Conservation (phyloP, 2,329 filamentous ascomycete genomes). For the Penicillium italicum region DNA sequence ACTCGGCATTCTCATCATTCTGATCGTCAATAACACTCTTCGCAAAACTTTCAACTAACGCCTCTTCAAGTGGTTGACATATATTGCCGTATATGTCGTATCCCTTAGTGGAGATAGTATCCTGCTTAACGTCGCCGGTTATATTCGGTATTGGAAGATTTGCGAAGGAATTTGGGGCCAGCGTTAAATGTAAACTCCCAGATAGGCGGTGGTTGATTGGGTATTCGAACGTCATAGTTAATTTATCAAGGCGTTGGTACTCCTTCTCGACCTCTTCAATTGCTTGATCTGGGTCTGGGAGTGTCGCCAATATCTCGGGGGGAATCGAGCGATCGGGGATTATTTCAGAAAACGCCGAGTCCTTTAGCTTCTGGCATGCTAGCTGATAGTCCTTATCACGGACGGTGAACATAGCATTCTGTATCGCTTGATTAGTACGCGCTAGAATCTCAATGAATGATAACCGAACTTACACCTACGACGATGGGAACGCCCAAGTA, state of each 20-base stretch:
- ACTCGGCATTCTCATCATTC: background rate
- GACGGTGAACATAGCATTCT: background rate
- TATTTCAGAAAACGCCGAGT: too few relatives aligned
- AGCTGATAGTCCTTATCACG: background rate
- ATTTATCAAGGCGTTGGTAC: background rate
- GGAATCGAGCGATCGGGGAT: too few relatives aligned
- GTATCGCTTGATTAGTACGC: rapidly evolving
- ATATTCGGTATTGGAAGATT: too few relatives aligned
- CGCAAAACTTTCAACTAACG: background rate
- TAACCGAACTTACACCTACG: too few relatives aligned
- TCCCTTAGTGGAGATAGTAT: background rate
- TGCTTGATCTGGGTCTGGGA: too few relatives aligned
- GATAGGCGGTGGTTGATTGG: background rate
- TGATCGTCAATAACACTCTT: background rate
- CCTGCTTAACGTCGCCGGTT: too few relatives aligned
- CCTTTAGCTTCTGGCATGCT: background rate
- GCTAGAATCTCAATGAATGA: too few relatives aligned
- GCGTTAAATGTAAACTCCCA: too few relatives aligned
- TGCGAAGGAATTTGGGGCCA: too few relatives aligned
- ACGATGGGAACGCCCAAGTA: background rate
- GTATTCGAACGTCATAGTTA: background rate
- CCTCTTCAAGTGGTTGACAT: background rate
- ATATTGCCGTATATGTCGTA: background rate
- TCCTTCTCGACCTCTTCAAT: too few relatives aligned
- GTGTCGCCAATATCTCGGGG: too few relatives aligned